Conservation (phyloP, 2,329 filamentous ascomycete genomes). For the Sporothrix brunneoviolacea region DNA sequence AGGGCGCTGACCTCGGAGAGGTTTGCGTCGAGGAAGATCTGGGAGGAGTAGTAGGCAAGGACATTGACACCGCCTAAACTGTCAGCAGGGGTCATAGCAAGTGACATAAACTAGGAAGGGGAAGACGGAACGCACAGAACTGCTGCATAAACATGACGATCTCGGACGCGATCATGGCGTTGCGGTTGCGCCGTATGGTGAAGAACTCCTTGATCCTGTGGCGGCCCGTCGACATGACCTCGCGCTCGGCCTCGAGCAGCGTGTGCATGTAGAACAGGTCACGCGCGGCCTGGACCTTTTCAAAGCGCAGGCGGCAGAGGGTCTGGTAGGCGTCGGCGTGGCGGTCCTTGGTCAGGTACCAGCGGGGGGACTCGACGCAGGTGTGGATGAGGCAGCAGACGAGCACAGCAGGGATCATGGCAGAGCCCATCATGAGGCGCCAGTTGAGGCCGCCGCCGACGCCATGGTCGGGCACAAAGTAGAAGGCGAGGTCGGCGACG, state of each 20-base stretch:
- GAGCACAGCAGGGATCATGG: constrained; percentile 54
- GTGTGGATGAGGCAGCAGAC: constrained; percentile 43
- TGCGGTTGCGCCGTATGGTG: constrained; percentile 54
- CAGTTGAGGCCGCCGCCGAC: constrained; percentile 53
- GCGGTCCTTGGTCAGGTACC: constrained; percentile 43
- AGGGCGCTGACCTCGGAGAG: constrained; percentile 47
- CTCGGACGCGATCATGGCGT: constrained; percentile 52
- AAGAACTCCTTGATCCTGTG: constrained; percentile 51
- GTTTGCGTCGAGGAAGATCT: constrained; percentile 52
- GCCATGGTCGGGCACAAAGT: constrained; percentile 44
- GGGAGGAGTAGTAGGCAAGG: constrained; percentile 52
- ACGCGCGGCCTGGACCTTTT: constrained; percentile 47
- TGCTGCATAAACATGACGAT: constrained; percentile 65
- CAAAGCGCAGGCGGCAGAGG: constrained; percentile 41
- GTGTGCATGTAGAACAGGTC: constrained; percentile 52
- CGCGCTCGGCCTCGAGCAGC: constrained; percentile 50
- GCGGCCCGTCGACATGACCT: constrained; percentile 41
- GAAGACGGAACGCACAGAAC: too few species aligned
- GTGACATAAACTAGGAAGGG: too few species aligned
- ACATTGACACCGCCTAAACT: constrained; percentile 1
- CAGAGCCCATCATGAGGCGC: constrained; percentile 62
- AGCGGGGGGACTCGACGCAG: constrained; percentile 25
- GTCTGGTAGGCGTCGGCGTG: constrained; percentile 41
- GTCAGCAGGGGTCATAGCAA: too few species aligned
- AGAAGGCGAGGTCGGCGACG: constrained; percentile 55